phyloP scores from a whole-genome alignment of 352 stramenopile genomes.

The Globisporangium cederbergense region DNA sequence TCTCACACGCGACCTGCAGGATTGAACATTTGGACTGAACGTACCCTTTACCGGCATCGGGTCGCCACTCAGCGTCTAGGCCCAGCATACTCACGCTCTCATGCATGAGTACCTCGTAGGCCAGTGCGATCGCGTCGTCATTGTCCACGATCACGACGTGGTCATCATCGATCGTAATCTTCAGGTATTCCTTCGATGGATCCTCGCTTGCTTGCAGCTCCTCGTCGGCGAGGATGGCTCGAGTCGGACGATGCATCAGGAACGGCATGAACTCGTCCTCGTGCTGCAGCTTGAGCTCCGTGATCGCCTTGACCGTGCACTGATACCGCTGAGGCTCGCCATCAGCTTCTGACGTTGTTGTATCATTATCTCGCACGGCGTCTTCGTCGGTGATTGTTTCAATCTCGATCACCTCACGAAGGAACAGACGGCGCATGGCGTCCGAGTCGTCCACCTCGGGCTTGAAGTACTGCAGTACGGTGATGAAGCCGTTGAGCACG shows the following conservation, averaged over 20 bases:
- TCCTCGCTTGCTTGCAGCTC: constrained; percentile 10
- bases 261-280: constrained; percentile 69
- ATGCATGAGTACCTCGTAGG: constrained; percentile 46
- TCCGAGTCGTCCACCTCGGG: constrained; percentile 40
- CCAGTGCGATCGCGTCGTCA: constrained; percentile 43
- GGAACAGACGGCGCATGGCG: constrained; percentile 52
- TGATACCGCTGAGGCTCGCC: constrained; percentile 21
- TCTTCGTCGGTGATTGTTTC: constrained; percentile 37
- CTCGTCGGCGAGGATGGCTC: background rate
- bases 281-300: constrained; percentile 63
- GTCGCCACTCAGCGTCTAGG: constrained; percentile 73
- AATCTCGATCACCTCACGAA: constrained; percentile 66
- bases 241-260: constrained; percentile 30
- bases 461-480: constrained; percentile 61
- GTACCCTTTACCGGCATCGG: constrained; percentile 29
- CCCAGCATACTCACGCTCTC: constrained; percentile 36
- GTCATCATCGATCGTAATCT: constrained; percentile 39
- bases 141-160: constrained; percentile 58
- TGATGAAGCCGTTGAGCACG: constrained; percentile 40
- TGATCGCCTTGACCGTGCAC: constrained; percentile 41
- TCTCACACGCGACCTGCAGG: constrained; percentile 63
- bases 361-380: constrained; percentile 5
- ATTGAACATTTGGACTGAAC: constrained; percentile 63
- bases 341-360: background rate
- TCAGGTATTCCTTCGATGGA: constrained; percentile 36